Conservation (phyloP, 1,284 basidiomycete genomes). For the Sporisorium scitamineum region DNA sequence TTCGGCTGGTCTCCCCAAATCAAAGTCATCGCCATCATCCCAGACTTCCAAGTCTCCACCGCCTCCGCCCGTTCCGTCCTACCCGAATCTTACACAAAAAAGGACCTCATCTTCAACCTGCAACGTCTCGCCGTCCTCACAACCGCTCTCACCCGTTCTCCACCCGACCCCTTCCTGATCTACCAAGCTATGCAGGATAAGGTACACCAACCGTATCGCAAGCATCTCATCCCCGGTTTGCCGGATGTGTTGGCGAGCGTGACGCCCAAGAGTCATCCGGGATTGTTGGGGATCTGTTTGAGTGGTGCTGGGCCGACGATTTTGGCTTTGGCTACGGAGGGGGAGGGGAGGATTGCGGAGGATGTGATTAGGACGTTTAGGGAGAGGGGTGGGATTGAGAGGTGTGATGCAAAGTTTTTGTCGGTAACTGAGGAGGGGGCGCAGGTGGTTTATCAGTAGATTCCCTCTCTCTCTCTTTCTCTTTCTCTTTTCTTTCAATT, state of each 20-base stretch:
- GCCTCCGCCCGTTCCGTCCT: slow-evolving; percentile 92
- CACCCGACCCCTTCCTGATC: slow-evolving; percentile 92
- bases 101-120: slow-evolving; percentile 94
- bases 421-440: slow-evolving; percentile 63
- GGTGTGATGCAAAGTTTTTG: slow-evolving; percentile 61
- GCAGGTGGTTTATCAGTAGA: slow-evolving; percentile 10
- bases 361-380: slow-evolving; percentile 62
- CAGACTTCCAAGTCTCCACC: slow-evolving; percentile 94
- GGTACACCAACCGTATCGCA: slow-evolving; percentile 96
- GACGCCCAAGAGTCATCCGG: slow-evolving; percentile 88
- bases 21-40: slow-evolving; percentile 94
- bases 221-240: slow-evolving; percentile 86
- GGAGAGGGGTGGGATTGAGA: slow-evolving; percentile 55
- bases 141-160: slow-evolving; percentile 87
- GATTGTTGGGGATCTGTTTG: slow-evolving; percentile 94
- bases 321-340: slow-evolving; percentile 87
- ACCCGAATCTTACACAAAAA: slow-evolving; percentile 84
- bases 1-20: slow-evolving; percentile 90
- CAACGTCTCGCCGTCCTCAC: slow-evolving; percentile 98
- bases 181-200: slow-evolving; percentile 99
- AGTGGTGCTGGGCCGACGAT: slow-evolving; percentile 98
- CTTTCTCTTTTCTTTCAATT: neutral
- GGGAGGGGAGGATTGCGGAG: slow-evolving; percentile 55
- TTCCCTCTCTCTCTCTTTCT: neutral
- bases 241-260: slow-evolving; percentile 77